phyloP scores from a whole-genome alignment of 1,284 basidiomycete genomes.

The Leccinum holopus region DNA sequence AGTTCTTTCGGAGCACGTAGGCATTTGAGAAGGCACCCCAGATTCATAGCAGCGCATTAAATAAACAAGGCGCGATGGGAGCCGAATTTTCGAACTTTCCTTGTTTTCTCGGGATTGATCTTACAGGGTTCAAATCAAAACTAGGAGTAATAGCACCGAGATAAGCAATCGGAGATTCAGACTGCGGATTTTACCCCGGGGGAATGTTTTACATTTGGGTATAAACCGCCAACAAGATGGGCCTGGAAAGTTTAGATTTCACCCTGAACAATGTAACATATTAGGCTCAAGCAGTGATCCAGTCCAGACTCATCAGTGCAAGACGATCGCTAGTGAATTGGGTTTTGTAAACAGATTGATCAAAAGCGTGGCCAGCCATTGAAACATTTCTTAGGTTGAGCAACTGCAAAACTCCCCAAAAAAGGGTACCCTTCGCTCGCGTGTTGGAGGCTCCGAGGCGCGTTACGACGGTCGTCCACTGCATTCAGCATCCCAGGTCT shows the following conservation, averaged over 20 bases:
- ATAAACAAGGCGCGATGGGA: constrained; percentile 18
- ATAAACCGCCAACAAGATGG: not conserved
- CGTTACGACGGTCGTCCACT: no score
- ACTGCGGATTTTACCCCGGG: constrained; percentile 16
- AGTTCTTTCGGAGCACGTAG: constrained; percentile 4
- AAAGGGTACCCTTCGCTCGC: constrained; percentile 34
- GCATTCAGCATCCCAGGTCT: constrained; percentile 17
- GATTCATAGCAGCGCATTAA: constrained; percentile 29
- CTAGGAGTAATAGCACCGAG: constrained; percentile 17
- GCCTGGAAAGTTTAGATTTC: constrained; percentile 3
- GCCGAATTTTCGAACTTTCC: constrained; percentile 9
- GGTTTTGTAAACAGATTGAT: constrained; percentile 4
- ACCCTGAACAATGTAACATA: not conserved
- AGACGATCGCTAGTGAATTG: constrained; percentile 15
- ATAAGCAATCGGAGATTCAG: constrained; percentile 15
- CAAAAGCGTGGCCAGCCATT: not conserved
- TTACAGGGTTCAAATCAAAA: constrained; percentile 5
- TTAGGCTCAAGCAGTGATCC: constrained; percentile 1
- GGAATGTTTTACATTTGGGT: not conserved
- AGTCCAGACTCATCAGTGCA: not conserved
- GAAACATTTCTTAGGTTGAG: not conserved
- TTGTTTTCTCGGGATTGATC: constrained; percentile 16
- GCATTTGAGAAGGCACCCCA: constrained; percentile 25
- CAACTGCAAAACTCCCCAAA: constrained; percentile 17
- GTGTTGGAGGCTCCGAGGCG: constrained; percentile 29